Evolutionary conservation across 164 flowering plant genomes (phyloP).

Genomic region (Magnolia officinalis): DNA sequence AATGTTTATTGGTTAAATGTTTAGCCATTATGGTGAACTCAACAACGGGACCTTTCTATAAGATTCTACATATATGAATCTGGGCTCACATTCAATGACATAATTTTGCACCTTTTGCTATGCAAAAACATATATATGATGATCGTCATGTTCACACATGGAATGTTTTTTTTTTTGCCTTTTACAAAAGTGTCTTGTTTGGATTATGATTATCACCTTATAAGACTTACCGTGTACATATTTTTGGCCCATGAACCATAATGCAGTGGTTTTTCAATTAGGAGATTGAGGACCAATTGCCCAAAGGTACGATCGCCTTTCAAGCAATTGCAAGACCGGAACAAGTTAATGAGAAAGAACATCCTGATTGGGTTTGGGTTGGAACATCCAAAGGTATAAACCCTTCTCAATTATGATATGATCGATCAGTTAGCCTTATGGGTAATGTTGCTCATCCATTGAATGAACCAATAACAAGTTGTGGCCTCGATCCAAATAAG

Average conservation of each 20-base stretch:
- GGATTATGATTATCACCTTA: neutral
- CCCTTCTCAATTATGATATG: neutral
- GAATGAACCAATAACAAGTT: neutral
- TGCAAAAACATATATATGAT: neutral
- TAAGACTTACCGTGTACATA: neutral
- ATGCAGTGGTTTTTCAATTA: neutral
- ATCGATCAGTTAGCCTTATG: neutral
- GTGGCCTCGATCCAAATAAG: neutral
- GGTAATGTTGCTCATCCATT: neutral
- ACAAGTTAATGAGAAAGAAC: neutral
- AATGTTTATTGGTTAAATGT: too few species aligned
- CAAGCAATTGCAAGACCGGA: neutral
- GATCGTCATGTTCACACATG: neutral
- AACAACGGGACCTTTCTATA: too few species aligned
- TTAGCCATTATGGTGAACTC: too few species aligned
- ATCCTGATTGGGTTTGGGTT: neutral
- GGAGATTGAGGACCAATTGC: neutral
- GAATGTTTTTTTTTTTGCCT: neutral
- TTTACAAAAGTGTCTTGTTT: too few species aligned
- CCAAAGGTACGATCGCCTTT: neutral
- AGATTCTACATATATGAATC: too few species aligned
- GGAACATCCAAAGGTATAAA: neutral
- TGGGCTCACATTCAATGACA: too few species aligned
- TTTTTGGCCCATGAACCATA: neutral
- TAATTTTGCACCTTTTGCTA: neutral